phyloP scores from a whole-genome alignment of 129 eudicot species.

The sunflower (Helianthus annuus) region HanXRQr2.0-SUNRISE NC_035442.2:114916769-114917268 shows the following conservation, averaged over 20 bases:
- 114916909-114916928: no score
- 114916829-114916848: no score
- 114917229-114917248: background rate
- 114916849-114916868: no score
- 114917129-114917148: background rate
- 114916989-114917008: background rate
- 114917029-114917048: background rate
- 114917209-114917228: background rate
- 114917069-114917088: conserved; percentile 9
- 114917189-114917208: background rate
- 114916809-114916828: no score
- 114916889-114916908: no score
- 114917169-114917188: no score
- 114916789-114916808: no score
- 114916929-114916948: no score
- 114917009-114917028: background rate
- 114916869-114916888: no score
- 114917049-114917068: background rate
- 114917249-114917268: no score
- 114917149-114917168: background rate
- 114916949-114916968: no score
- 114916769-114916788: no score
- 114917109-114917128: background rate
- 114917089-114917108: background rate
- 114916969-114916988: background rate